A percentile compares a stretch with the other conserved stretches of the same genome.
Conservation (phyloP, 2,329 filamentous ascomycete genomes). For the Thermothelomyces thermophilus region DNA sequence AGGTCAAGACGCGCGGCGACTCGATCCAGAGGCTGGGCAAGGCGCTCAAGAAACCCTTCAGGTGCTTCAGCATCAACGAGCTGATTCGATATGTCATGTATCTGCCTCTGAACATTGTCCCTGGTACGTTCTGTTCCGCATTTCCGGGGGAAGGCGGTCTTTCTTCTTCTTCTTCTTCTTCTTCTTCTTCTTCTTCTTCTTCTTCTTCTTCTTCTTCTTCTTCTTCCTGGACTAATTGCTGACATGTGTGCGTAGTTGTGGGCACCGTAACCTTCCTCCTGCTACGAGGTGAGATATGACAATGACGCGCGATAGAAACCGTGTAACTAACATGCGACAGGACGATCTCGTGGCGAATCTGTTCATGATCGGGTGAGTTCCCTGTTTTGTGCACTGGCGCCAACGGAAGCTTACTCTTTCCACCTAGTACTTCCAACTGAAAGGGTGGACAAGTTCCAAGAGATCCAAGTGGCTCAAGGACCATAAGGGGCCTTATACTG, state of each 20-base stretch:
- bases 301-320: not conserved
- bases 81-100: conserved; percentile 77
- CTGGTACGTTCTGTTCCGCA: conserved; percentile 41
- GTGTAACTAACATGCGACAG: conserved; percentile 28
- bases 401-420: conserved; percentile 44
- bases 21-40: conserved; percentile 52
- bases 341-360: conserved; percentile 40
- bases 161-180: too few relatives aligned
- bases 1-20: conserved; percentile 58
- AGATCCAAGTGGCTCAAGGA: conserved; percentile 62
- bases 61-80: conserved; percentile 51
- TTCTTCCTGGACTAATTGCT: not conserved
- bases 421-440: conserved; percentile 80
- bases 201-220: too few relatives aligned
- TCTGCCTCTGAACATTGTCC: conserved; percentile 87
- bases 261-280: conserved; percentile 76
- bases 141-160: too few relatives aligned
- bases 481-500: conserved; percentile 70
- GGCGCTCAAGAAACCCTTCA: conserved; percentile 51
- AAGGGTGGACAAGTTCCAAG: conserved; percentile 65
- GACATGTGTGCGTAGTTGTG: conserved; percentile 45
- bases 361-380: conserved; percentile 49
- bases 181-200: too few relatives aligned
- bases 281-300: conserved; percentile 54
- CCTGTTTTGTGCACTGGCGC: not conserved